Percentiles rank a stretch among this genome's conserved stretches.
These are phyloP conservation scores for Ustilago tritici DNA, from an alignment of 1,284 basidiomycete species.

Conservation along the genomic window DNA sequence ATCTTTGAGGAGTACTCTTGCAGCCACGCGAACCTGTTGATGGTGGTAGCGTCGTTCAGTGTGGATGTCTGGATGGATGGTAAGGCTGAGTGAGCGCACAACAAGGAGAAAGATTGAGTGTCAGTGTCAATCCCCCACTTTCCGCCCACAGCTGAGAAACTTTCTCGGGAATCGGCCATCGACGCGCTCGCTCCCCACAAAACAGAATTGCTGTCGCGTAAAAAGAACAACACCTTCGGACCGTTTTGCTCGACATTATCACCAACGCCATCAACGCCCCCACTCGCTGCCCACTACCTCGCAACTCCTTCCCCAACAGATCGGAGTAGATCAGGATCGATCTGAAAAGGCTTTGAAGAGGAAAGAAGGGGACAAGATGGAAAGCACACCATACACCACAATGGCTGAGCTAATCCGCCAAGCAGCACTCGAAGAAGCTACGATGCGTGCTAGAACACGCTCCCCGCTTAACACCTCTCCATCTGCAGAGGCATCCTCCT, in stretches of 20 bases:
- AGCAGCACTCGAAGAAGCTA: constrained; percentile 38
- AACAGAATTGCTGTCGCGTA: constrained; percentile 14
- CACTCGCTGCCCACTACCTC: background rate
- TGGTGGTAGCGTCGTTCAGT: background rate
- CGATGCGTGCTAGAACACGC: constrained; percentile 34
- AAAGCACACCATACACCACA: constrained; percentile 22
- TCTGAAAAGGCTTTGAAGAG: background rate
- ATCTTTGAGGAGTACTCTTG: background rate
- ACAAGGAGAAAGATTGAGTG: background rate
- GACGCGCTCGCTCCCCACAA: constrained; percentile 17
- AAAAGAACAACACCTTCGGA: constrained; percentile 36
- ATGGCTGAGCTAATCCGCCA: constrained; percentile 42
- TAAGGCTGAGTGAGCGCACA: constrained; percentile 2
- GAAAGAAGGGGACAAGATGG: constrained; percentile 12
- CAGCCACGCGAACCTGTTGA: background rate
- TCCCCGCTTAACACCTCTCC: constrained; percentile 21
- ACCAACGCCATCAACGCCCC: background rate
- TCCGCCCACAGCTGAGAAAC: background rate
- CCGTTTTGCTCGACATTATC: background rate
- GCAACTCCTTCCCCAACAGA: background rate
- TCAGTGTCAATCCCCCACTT: constrained; percentile 13
- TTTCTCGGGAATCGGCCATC: constrained; percentile 28
- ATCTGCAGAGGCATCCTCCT: constrained; percentile 8
- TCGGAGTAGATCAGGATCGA: background rate
- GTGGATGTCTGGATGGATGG: background rate